phyloP scores from a whole-genome alignment of 345 rosid genomes.

The Psidium friedrichsthalianum region DNA sequence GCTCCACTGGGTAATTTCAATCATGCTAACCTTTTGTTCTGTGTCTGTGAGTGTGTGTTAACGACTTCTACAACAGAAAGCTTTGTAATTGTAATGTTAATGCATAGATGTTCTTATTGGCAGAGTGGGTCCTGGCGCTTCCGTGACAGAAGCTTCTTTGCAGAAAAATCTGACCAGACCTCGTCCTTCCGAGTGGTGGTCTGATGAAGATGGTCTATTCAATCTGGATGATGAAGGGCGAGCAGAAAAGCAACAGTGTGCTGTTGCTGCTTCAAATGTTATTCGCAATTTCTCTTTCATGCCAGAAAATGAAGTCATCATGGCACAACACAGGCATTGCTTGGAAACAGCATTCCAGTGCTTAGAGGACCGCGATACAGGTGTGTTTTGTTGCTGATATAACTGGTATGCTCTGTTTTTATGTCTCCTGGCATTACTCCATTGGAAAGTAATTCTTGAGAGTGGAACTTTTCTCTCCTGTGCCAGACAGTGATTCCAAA shows the following conservation, averaged over 20 bases:
- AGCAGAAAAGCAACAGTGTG: conserved; percentile 83
- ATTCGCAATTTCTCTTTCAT: conserved; percentile 94
- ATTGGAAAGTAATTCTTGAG: not conserved
- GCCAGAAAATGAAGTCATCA: conserved; percentile 91
- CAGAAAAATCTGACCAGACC: conserved; percentile 38
- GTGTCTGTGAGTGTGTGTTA: not conserved
- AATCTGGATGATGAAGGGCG: conserved; percentile 90
- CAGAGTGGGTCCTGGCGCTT: conserved; percentile 35
- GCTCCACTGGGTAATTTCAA: conserved; percentile 42
- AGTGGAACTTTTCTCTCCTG: not conserved
- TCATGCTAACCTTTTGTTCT: not conserved
- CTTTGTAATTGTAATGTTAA: not conserved
- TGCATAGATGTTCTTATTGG: not conserved
- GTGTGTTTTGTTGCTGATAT: conserved; percentile 20
- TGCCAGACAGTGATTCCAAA: not conserved
- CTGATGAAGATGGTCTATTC: conserved; percentile 81
- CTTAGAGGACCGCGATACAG: conserved; percentile 62
- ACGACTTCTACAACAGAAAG: not conserved
- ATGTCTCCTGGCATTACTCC: not conserved
- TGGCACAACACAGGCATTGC: conserved; percentile 98
- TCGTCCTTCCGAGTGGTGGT: conserved; percentile 73
- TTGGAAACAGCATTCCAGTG: conserved; percentile 95
- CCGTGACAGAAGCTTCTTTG: conserved; percentile 24
- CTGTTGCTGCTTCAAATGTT: conserved; percentile 88
- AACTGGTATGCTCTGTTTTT: not conserved